A percentile compares a stretch with the other conserved stretches of the same genome.
Conservation (phyloP, 2,329 filamentous ascomycete species). For the Colletotrichum limetticola region DNA sequence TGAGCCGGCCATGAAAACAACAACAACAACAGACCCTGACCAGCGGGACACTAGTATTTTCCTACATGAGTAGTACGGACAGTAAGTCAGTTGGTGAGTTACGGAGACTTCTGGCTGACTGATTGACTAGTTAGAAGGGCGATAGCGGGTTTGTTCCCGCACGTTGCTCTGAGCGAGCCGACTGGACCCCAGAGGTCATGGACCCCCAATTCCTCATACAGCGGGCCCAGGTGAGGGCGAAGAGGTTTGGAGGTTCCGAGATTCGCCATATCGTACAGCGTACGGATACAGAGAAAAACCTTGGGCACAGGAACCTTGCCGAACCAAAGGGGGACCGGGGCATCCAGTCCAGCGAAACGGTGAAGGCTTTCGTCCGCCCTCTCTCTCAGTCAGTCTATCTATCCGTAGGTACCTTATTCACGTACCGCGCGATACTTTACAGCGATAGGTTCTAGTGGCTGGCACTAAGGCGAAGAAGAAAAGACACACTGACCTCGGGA, state of each 20-base stretch:
- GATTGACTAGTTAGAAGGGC: no score
- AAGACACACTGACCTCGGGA: neutral
- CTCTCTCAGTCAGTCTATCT: neutral
- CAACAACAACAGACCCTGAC: slow-evolving; percentile 14
- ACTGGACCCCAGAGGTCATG: slow-evolving; percentile 1
- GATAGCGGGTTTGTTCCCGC: neutral
- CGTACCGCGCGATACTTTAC: neutral
- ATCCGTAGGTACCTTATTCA: neutral
- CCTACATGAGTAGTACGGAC: neutral
- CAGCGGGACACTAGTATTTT: neutral
- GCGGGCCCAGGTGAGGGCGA: neutral
- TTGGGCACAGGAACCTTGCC: neutral
- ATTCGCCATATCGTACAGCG: neutral
- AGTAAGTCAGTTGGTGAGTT: no score
- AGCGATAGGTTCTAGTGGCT: neutral
- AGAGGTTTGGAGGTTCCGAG: neutral
- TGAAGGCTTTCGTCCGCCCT: neutral
- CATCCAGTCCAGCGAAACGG: neutral
- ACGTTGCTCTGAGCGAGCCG: slow-evolving; percentile 6
- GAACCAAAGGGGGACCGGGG: neutral
- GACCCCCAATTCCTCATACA: slow-evolving; percentile 13
- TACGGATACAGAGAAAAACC: neutral
- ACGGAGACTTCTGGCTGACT: no score
- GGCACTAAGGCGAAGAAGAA: neutral
- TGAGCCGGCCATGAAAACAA: slow-evolving; percentile 2